Percentiles rank a stretch among this genome's conserved stretches.
Evolutionary conservation across 208 protist genomes (phyloP).

Genomic region (Acanthamoeba triangularis): DNA sequence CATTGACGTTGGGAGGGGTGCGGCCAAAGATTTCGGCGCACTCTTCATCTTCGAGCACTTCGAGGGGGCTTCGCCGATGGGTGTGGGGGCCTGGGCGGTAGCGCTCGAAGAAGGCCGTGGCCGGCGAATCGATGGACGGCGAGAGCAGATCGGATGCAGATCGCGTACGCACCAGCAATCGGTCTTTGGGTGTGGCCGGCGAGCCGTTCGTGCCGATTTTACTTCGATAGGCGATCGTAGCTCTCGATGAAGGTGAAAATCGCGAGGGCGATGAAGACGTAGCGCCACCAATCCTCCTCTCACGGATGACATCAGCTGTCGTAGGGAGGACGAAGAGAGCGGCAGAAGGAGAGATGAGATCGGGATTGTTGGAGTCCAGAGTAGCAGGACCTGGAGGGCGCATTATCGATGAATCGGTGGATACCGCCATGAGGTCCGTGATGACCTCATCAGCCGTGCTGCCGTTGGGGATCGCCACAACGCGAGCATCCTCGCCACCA

Average conservation of each 20-base stretch:
- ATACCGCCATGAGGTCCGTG: neutral
- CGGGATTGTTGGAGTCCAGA: neutral
- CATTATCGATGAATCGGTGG: neutral
- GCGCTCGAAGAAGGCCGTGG: conserved; percentile 38
- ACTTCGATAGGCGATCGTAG: neutral
- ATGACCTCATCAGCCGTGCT: neutral
- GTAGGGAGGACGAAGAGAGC: neutral
- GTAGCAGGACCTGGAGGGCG: neutral
- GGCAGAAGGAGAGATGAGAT: neutral
- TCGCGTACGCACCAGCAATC: conserved; percentile 19
- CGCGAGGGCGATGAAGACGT: neutral
- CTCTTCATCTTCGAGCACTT: conserved; percentile 7
- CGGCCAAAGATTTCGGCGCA: conserved; percentile 31
- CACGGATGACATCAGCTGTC: conserved; percentile 23
- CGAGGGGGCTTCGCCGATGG: neutral
- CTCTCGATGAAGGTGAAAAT: neutral
- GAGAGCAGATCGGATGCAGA: neutral
- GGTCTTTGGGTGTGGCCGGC: neutral
- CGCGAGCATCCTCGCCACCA: too few species aligned
- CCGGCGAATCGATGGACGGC: neutral
- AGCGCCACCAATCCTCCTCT: neutral
- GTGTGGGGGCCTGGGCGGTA: neutral
- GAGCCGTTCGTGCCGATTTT: neutral
- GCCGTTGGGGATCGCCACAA: too few species aligned
- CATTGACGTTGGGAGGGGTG: neutral